Evolutionary conservation across 768 basidiomycete genomes (phyloP), one percentile per base, ranked within the genome.

Genomic region (Tricholoma saponaceum): DNA sequence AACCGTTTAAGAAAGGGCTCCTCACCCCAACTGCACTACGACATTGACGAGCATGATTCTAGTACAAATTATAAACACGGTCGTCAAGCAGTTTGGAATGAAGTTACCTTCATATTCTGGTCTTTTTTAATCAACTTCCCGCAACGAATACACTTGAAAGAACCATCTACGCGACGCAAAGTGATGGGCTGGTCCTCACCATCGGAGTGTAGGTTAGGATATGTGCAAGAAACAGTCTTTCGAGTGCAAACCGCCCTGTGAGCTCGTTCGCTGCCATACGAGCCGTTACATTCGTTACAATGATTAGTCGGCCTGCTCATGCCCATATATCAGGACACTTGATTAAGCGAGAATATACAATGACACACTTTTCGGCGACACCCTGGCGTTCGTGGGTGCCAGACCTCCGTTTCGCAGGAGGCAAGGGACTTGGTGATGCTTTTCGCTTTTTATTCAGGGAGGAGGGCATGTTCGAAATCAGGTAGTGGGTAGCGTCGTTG

Each of bases 11-110:
- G 22, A 25, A 46, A 22, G 23, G 44, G 23, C 8, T 25, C 43
- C 44, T 46, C 44, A 46, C 44, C 44, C 23, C 22, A 46, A 46
- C 44, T 46, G 44, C 5, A 46, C 44, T 25, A 4, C 44, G 44
- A 46, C 44, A 46, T 46, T 46, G 44, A 46, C 44, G 44, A 25
- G 44, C 44, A 46, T 46, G 44, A 46, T 46, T 46, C 44, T 46
- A 46, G 44, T 9, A 46, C 22, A 10, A 14, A 46, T 46, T 4
- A 46, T 46, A 9, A 46, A 25, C 23, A 46, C 23, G 23, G 44
- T 46, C 44, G 4, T 46, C 23, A 5, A 46, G 23, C 44, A 46
- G 44, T 46, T 46, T 16, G 18, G 23, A 46, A 46, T 13, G 22
- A 25, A 4, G 44, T 46, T 46, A 46, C 44, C 44, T 46, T n/a